Evolutionary conservation across 2,329 filamentous ascomycete species (phyloP).

Genomic region (Didymella sp.): DNA sequence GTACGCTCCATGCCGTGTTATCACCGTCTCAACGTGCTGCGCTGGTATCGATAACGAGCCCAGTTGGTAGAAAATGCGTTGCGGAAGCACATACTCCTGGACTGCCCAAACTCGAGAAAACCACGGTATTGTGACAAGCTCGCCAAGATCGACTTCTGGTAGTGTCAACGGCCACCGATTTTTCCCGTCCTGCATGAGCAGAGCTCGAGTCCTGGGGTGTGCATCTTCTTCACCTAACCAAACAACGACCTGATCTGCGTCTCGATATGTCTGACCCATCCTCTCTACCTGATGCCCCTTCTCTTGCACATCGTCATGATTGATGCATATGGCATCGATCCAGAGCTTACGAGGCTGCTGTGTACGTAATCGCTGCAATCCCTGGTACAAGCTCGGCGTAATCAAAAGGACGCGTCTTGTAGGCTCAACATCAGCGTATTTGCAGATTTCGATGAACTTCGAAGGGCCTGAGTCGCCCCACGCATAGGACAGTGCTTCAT

Average conservation of each 20-base stretch:
- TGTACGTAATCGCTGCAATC: slow-evolving; percentile 6
- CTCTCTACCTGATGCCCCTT: slow-evolving; percentile 18
- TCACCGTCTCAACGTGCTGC: slow-evolving; percentile 7
- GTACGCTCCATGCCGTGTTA: slow-evolving; percentile 10
- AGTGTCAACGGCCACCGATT: slow-evolving; percentile 17
- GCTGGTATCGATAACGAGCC: slow-evolving; percentile 5
- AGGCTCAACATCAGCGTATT: neutral
- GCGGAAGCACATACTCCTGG: slow-evolving; percentile 12
- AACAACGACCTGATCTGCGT: slow-evolving; percentile 17
- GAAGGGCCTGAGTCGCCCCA: neutral
- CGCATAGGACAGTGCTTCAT: slow-evolving; percentile 17
- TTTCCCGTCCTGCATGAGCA: slow-evolving; percentile 12
- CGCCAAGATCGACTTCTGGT: slow-evolving; percentile 12
- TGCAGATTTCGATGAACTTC: neutral
- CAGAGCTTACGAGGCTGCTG: slow-evolving; percentile 14
- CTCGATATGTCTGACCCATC: slow-evolving; percentile 20
- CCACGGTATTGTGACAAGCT: slow-evolving; percentile 8
- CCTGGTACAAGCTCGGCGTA: slow-evolving; percentile 7
- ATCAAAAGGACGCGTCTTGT: neutral
- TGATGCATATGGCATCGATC: slow-evolving; percentile 26
- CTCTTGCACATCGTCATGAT: slow-evolving; percentile 23
- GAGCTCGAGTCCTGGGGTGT: slow-evolving; percentile 11
- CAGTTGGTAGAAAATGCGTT: slow-evolving; percentile 2
- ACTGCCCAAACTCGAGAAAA: slow-evolving; percentile 16
- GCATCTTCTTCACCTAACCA: slow-evolving; percentile 21